Base-by-base conservation (phyloP, 2,329 filamentous ascomycete species). In the Tolypocladium tundrense region DNA sequence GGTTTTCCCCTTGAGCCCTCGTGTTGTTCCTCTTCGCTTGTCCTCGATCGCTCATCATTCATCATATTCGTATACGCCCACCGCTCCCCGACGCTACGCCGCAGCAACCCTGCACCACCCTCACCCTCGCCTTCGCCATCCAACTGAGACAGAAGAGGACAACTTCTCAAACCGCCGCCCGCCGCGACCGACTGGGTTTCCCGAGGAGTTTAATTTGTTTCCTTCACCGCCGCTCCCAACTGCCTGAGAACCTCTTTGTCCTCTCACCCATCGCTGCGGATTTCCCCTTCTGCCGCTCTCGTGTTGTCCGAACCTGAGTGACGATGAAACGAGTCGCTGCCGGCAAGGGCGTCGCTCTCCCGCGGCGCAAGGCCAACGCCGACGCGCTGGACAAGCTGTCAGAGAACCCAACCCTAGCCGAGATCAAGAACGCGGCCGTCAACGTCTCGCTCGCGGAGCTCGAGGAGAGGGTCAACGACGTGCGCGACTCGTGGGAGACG, bases 401-500 rank as follows among this genome's bases (percentile, higher is more conserved):
- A 11, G 62, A 69, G 1, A 70, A 70, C 56, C 67, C 73, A 48
- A 70, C 70, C 10, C 64, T 67, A 16, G 70, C 70, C 2, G 69
- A 75, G 52, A 65, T 75, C 60, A 69, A 73, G 57, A 64, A 67
- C 13, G 72, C 70, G 7, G 68, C 70, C 52, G 71, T 69, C 60
- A 67, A 68, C 51, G 70, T 71, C 35, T 71, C 71, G 37, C 69
- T 72, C 27, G 68, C 70, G 48, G 79, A 82, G 59, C 72, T 81
- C 11, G 79, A 82, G 61, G 77, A 80, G 61, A 74, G 77, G 64
- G 75, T 81, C 62, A 76, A 76, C 37, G 79, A 82, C 59, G 74
- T 77, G 5, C 73, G 73, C 58, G 80, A 82, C 55, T 78, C 78
- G 14, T 87, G 83, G 84, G 85, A 87, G 64, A 81, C 79, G 7